Evolutionary conservation across 495 filamentous ascomycete species (phyloP).

Genomic region (Hypoxylon crocopeplum): DNA sequence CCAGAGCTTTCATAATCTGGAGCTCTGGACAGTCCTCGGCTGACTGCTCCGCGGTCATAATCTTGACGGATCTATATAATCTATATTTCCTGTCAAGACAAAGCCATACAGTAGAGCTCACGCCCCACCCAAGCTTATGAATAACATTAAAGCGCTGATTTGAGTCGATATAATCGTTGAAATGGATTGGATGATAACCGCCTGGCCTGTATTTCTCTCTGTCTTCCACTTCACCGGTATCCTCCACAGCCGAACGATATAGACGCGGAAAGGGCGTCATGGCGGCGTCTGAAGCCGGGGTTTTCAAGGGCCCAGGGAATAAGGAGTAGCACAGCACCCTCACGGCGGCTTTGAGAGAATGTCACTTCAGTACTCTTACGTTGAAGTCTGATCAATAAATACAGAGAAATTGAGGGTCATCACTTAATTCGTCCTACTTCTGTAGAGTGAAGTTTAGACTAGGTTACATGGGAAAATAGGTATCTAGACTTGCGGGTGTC

Average conservation of each 20-base stretch:
- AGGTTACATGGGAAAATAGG: too few relatives aligned
- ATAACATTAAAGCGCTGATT: constrained; percentile 51
- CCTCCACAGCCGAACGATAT: constrained; percentile 1
- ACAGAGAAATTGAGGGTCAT: too few relatives aligned
- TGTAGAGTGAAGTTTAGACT: too few relatives aligned
- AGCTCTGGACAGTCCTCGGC: constrained; percentile 23
- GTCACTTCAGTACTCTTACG: too few relatives aligned
- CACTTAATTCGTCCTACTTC: too few relatives aligned
- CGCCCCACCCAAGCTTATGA: constrained; percentile 60
- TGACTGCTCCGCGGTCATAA: constrained; percentile 21
- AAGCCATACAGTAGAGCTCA: constrained; percentile 62
- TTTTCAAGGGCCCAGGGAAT: too few relatives aligned
- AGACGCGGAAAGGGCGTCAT: too few relatives aligned
- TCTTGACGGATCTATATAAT: constrained; percentile 28
- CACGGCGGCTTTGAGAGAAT: too few relatives aligned
- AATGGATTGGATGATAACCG: constrained; percentile 56
- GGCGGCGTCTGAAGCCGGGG: too few relatives aligned
- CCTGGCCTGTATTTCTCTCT: constrained; percentile 36
- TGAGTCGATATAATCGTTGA: constrained; percentile 47
- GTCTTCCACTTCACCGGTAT: neutral
- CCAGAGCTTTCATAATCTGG: constrained; percentile 13
- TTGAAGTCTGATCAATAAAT: too few relatives aligned
- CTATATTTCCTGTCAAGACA: constrained; percentile 46
- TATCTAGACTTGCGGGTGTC: too few relatives aligned
- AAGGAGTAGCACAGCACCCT: too few relatives aligned